Evolutionary conservation across 2,329 filamentous ascomycete genomes (phyloP).

Genomic region (Ciborinia camelliae): DNA sequence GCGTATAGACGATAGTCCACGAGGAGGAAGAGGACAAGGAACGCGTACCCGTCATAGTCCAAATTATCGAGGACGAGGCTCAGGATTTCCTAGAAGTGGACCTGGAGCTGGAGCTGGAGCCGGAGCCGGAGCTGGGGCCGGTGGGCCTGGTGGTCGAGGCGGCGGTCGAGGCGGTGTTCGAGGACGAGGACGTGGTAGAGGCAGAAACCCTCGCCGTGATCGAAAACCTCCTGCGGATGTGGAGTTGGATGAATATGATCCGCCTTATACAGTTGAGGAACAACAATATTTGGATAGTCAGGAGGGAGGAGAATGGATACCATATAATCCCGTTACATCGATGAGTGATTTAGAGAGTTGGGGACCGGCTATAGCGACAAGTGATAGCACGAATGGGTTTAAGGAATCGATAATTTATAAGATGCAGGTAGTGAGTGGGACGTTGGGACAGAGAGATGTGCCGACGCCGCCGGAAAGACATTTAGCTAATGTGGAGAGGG

Average conservation of each 20-base stretch:
- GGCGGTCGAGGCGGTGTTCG: conserved; percentile 6
- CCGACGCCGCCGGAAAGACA: conserved; percentile 23
- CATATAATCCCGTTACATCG: conserved; percentile 33
- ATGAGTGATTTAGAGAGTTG: conserved; percentile 25
- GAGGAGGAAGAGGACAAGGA: background rate
- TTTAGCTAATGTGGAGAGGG: conserved; percentile 25
- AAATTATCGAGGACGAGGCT: conserved; percentile 15
- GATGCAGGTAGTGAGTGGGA: conserved; percentile 32
- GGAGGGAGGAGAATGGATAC: conserved; percentile 28
- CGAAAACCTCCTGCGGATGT: conserved; percentile 4
- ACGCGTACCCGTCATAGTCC: background rate
- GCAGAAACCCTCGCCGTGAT: conserved; percentile 1
- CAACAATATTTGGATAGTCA: conserved; percentile 26
- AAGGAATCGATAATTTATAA: conserved; percentile 31
- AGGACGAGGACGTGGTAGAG: conserved; percentile 14
- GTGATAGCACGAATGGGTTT: conserved; percentile 27
- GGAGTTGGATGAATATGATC: conserved; percentile 18
- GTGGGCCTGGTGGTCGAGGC: conserved; percentile 2
- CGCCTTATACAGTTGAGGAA: conserved; percentile 29
- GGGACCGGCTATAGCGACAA: conserved; percentile 29
- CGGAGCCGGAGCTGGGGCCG: conserved; percentile 28
- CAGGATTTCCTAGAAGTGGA: conserved; percentile 24
- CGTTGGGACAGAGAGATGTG: conserved; percentile 18
- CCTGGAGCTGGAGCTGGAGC: conserved; percentile 31
- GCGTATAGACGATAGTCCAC: conserved; percentile 16